Evolutionary conservation across 1,139 yeast species (phyloP).

Genomic region (Candida sp.): DNA sequence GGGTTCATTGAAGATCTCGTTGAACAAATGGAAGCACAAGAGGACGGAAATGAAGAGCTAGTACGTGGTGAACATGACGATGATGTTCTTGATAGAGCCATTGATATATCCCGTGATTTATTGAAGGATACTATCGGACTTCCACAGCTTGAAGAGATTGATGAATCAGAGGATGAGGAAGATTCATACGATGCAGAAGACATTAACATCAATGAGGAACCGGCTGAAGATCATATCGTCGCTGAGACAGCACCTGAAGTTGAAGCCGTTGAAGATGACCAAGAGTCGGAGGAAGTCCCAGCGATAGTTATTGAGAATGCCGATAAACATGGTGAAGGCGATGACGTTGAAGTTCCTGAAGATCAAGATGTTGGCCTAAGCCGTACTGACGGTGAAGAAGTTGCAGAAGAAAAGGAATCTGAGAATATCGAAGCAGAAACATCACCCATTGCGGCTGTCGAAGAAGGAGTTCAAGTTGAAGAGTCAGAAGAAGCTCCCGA

Average conservation of each 20-base stretch:
- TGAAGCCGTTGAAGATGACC: not conserved
- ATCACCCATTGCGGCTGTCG: not conserved
- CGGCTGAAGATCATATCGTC: not conserved
- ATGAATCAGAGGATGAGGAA: not conserved
- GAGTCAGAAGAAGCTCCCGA: not conserved
- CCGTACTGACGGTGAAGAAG: conserved; percentile 15
- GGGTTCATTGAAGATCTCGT: not conserved
- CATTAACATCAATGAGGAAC: not conserved
- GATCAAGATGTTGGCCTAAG: conserved; percentile 9
- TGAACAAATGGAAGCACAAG: not conserved
- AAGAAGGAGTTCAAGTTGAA: conserved; percentile 7
- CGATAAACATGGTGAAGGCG: not conserved
- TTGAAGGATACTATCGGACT: not conserved
- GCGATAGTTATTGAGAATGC: not conserved
- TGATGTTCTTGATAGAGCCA: not conserved
- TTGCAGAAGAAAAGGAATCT: conserved; percentile 6
- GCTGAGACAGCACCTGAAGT: not conserved
- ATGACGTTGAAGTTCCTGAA: not conserved
- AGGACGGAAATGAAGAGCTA: not conserved
- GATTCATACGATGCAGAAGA: not conserved
- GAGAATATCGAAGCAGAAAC: conserved; percentile 11
- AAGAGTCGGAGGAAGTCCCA: not conserved
- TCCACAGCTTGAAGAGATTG: conserved; percentile 1
- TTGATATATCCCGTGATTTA: not conserved
- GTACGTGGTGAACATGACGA: not conserved